Evolutionary conservation across 2,329 filamentous ascomycete species (phyloP), one percentile per base, ranked within the genome.

Genomic region (Sporothrix protearum): DNA sequence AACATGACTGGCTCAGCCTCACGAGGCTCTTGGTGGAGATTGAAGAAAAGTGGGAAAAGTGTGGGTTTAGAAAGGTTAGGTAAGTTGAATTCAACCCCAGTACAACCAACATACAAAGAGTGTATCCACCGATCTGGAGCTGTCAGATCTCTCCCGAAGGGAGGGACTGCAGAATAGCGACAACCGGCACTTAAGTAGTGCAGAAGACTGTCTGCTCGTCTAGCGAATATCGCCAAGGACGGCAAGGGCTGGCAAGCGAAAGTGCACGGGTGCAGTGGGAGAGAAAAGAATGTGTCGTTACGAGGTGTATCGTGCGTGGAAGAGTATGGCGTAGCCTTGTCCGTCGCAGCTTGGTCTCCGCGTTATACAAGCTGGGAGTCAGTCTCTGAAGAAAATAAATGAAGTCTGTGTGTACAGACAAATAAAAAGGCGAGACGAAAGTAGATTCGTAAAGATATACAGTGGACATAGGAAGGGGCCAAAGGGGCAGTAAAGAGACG

Each of bases 171-270:
- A 39, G 22, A 68, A 68, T 57, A 59, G 36, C 55, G 64, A 53
- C 64, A 25, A 39, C n/a, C 68, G 67, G 49, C 68, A 49, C 51
- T 68, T 63, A 68, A 68, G 63, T 61, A 71, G 59, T 63, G 6
- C 30, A n/a, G 36, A 36, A 36, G 36, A 36, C 9, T 9, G 36
- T 36, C 9, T 9, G 55, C 14, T 59, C 30, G 55, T 33, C 61
- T 47, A 68, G 47, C 69, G 69, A 59, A 61, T n/a, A 63, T 51
- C 39, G 61, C 70, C 49, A 68, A 63, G 70, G 12, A 49, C 70
- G 70, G 70, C 53, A 63, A 71, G 64, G 64, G 64, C 63, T 68
- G 61, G 22, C 70, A 71, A 63, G 59, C 59, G 59, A 63, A 33
- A 42, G 7, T 36, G 55, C 22, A 36, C 55, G 30, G 22, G 14